Percentiles rank a stretch among this genome's conserved stretches.
phyloP scores from a whole-genome alignment of 176 grass and related monocot species.

The Themeda triandra region DNA sequence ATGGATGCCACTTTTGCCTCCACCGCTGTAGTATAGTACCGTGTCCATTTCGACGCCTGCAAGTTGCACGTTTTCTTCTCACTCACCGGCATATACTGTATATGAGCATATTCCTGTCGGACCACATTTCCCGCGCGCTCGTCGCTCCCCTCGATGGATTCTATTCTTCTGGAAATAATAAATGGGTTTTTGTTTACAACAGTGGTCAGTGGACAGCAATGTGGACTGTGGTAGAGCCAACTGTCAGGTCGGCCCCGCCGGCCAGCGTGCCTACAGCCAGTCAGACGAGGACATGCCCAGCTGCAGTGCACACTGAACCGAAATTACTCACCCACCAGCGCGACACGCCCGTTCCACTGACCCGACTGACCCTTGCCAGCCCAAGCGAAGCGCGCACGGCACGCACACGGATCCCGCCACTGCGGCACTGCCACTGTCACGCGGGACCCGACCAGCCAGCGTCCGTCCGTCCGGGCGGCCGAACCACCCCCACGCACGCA shows the following conservation, averaged over 20 bases:
- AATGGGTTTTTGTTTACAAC: not conserved
- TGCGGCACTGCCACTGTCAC: not conserved
- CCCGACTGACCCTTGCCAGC: not conserved
- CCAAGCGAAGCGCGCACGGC: not conserved
- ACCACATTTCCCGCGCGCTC: not conserved
- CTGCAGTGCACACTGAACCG: not conserved
- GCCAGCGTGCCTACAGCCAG: conserved; percentile 22
- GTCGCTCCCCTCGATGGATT: too few species aligned
- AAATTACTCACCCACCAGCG: conserved; percentile 1
- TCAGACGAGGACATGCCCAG: not conserved
- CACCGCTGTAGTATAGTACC: not conserved
- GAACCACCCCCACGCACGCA: not conserved
- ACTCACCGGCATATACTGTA: not conserved
- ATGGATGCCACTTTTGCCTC: not conserved
- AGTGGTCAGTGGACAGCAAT: not conserved
- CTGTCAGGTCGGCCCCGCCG: conserved; percentile 15
- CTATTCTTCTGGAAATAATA: not conserved
- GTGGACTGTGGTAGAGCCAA: not conserved
- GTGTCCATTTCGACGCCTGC: not conserved
- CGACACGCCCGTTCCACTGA: not conserved
- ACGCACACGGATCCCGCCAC: not conserved
- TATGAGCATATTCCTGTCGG: not conserved
- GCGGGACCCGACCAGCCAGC: not conserved
- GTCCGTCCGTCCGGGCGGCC: not conserved
- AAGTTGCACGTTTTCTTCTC: not conserved